Evolutionary conservation across 1,284 basidiomycete species (phyloP), one percentile per base, ranked within the genome.

Genomic region (Ganoderma lingzhi): DNA sequence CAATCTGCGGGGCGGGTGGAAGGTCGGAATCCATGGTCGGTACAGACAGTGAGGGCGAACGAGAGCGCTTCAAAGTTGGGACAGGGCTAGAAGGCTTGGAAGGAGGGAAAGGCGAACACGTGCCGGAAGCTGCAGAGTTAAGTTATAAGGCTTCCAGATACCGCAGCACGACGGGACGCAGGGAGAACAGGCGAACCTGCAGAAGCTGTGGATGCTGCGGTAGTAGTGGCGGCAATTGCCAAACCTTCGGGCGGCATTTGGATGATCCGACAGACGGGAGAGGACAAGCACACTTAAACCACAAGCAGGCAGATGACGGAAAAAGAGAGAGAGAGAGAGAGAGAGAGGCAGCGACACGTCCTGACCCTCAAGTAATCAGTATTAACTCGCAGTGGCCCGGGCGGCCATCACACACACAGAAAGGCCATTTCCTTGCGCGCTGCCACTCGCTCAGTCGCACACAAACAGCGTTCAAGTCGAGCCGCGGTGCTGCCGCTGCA

Each of bases 1-100:
- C 78, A 65, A 88, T 78, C 65, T 80, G 78, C 53, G 86, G 86
- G 56, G 84, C 74, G 19, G 81, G 77, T 60, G 84, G 82, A 44
- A 82, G 73, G 32, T 37, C 58, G 35, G 69, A 42, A 63, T 78
- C 78, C 76, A 78, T 77, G 69, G 78, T 71, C 72, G 69, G 48
- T 23, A 42, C 12, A 12, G 66, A n/a, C 59, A 69, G 45, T 17
- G 78, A 73, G 10, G 72, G 44, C 39, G 76, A 76, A 60, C 76
- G 75, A 62, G 77, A 73, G 59, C 78, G 78, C 73, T 80, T 80
- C 63, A 80, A 61, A 42, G 65, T 73, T 39, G 76, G 71, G 65
- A 66, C 41, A 35, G 74, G 71, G 42, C 62, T 75, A 51, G 67
- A 67, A 70, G 73, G 48, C 61, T 76, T 77, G 59, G 73, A 63